Percentiles rank a stretch among this genome's conserved stretches.
Evolutionary conservation across 2,329 filamentous ascomycete genomes (phyloP).

Genomic region (Botrytis porri): DNA sequence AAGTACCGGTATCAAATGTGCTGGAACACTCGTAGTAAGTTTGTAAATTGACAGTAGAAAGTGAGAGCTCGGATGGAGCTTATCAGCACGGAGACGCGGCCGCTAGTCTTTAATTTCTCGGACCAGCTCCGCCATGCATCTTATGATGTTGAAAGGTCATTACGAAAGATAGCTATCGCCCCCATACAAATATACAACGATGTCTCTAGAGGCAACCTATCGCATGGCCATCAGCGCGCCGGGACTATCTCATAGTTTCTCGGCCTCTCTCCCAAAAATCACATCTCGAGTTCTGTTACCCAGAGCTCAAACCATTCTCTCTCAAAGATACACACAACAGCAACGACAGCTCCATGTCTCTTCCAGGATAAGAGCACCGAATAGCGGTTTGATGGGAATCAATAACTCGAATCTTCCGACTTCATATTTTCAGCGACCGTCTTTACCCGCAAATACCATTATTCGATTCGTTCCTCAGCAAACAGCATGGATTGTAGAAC

Average conservation of each 20-base stretch:
- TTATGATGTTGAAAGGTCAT: constrained; percentile 5
- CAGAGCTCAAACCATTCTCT: constrained; percentile 27
- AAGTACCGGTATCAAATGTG: background rate
- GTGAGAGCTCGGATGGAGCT: background rate
- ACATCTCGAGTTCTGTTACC: constrained; percentile 25
- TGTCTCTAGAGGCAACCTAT: constrained; percentile 31
- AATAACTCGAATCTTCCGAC: constrained; percentile 49
- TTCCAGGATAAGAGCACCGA: constrained; percentile 30
- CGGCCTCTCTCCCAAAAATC: constrained; percentile 22
- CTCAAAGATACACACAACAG: constrained; percentile 29
- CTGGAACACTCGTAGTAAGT: background rate
- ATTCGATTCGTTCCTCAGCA: constrained; percentile 98
- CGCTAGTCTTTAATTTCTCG: constrained; percentile 12
- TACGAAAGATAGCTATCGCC: background rate
- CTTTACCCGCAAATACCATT: constrained; percentile 87
- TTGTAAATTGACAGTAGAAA: background rate
- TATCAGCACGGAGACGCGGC: constrained; percentile 1
- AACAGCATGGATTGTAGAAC: constrained; percentile 98
- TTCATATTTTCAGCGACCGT: constrained; percentile 75
- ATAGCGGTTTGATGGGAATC: constrained; percentile 34
- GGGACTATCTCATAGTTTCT: constrained; percentile 27
- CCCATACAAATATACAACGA: constrained; percentile 11
- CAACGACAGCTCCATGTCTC: constrained; percentile 33
- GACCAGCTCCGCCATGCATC: background rate
- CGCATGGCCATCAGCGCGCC: constrained; percentile 29